Base-by-base conservation (phyloP, 2,329 filamentous ascomycete species). In the Claviceps capensis region DNA sequence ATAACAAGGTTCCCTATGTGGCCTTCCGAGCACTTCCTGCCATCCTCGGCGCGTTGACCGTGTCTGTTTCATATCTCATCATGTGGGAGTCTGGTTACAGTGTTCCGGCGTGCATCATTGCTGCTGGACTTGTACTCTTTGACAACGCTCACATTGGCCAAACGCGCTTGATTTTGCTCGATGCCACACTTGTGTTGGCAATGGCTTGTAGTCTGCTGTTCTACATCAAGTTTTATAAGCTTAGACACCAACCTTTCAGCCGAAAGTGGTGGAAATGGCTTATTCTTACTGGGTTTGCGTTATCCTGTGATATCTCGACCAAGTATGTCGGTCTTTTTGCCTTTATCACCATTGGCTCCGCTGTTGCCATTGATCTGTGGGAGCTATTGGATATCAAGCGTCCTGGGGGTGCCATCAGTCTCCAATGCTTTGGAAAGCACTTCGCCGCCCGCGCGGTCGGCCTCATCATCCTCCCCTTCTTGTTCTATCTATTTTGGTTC, bases 211-310 rank as follows among this genome's bases (percentile, higher is more conserved):
- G 89, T 68, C 77, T 98, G 52, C 77, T 96, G 52, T 89, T 81
- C 75, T 98, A 98, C 70, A 85, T 98, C 70, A 88, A 90, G 60
- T 98, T 97, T 72, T 97, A 97, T 76, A 98, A 97, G 77, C 75
- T 91, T 59, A 81, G 93, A 60, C 90, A 97, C 62, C 78, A 83
- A 58, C 78, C 93, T 3, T 98, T 98, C 67, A 82, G 86, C 54
- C 81, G 89, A 56, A 97, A 98, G 72, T 98, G 93, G 93, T 98
- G 93, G 93, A 98, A 98, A 71, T 98, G 93, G 93, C 79, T 98
- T 54, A 81, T 98, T 56, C 71, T 97, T 61, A 98, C 93, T 7
- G 93, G 93, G 54, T 91, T 98, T 66, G 85, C 85, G 55, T 78
- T 98, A 65, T 96, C 90, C 65, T 97, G 91, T 67, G 93, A 96